These are phyloP conservation scores for Tausonia pullulans DNA, from an alignment of 1,284 basidiomycete genomes.

Conservation along the genomic window DNA sequence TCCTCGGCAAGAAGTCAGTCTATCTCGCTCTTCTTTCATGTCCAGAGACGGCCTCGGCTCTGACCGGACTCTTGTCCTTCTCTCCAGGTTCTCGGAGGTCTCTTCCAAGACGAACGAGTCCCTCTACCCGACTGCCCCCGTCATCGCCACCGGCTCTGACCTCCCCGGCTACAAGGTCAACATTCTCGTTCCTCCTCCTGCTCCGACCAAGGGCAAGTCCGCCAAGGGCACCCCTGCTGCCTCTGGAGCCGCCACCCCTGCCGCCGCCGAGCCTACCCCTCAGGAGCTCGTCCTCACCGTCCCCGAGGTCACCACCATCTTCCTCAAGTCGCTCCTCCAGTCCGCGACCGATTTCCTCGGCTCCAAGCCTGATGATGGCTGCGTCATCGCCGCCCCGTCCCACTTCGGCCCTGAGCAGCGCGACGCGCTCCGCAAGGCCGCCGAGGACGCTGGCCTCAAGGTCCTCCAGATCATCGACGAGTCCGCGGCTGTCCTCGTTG, in stretches of 20 bases:
- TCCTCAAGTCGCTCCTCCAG: slow-evolving; percentile 70
- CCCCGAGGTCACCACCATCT: slow-evolving; percentile 73
- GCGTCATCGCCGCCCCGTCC: slow-evolving; percentile 72
- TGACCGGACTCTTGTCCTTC: background rate
- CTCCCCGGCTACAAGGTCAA: slow-evolving; percentile 78
- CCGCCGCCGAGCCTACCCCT: slow-evolving; percentile 62
- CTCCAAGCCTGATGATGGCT: slow-evolving; percentile 57
- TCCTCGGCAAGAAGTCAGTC: slow-evolving; percentile 77
- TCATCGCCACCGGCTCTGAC: slow-evolving; percentile 61
- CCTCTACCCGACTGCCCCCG: slow-evolving; percentile 47
- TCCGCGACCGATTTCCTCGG: slow-evolving; percentile 92
- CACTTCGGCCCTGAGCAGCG: slow-evolving; percentile 62
- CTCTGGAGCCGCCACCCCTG: slow-evolving; percentile 57
- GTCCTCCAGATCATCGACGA: slow-evolving; percentile 80
- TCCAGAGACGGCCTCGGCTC: background rate
- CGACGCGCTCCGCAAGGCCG: slow-evolving; percentile 59
- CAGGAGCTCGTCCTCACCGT: slow-evolving; percentile 68
- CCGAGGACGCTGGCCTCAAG: slow-evolving; percentile 66
- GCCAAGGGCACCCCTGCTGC: slow-evolving; percentile 38
- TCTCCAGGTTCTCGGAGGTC: slow-evolving; percentile 57
- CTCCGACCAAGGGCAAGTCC: slow-evolving; percentile 42
- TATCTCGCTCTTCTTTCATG: background rate
- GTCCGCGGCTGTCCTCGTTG: slow-evolving; percentile 54
- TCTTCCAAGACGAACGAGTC: slow-evolving; percentile 37
- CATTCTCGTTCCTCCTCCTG: slow-evolving; percentile 59